phyloP scores from a whole-genome alignment of 78 protist genomes.

The Dictyostelium firmibasis region DNA sequence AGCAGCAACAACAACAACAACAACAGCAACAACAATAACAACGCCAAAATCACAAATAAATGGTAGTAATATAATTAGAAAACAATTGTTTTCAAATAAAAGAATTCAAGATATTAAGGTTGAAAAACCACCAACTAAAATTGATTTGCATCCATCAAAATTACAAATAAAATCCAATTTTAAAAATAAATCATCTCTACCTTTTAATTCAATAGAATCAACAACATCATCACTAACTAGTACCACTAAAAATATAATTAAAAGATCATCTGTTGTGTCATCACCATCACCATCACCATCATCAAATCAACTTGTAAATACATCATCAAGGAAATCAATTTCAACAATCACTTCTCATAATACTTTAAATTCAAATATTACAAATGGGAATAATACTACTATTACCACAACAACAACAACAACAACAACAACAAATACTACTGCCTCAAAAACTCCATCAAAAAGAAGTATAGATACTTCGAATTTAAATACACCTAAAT shows the following conservation, averaged over 20 bases:
- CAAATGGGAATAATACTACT: neutral
- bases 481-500: neutral
- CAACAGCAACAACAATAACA: neutral
- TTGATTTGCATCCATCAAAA: constrained; percentile 26
- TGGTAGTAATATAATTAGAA: neutral
- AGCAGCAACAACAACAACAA: neutral
- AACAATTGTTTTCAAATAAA: constrained; percentile 14
- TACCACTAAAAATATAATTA: neutral
- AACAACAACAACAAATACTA: neutral
- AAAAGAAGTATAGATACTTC: neutral
- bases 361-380: too few relatives aligned
- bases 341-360: neutral
- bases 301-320: neutral
- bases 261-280: neutral
- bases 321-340: neutral
- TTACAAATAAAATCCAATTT: neutral
- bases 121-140: neutral
- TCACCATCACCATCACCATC: neutral
- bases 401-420: too few relatives aligned
- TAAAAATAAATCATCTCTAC: neutral
- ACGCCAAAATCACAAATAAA: neutral
- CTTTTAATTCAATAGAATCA: neutral
- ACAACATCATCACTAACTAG: neutral
- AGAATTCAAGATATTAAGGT: constrained; percentile 32
- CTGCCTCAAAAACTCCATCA: neutral